These are phyloP conservation scores for Achlya hypogyna DNA, from an alignment of 352 stramenopile species.

Conservation along the genomic window DNA sequence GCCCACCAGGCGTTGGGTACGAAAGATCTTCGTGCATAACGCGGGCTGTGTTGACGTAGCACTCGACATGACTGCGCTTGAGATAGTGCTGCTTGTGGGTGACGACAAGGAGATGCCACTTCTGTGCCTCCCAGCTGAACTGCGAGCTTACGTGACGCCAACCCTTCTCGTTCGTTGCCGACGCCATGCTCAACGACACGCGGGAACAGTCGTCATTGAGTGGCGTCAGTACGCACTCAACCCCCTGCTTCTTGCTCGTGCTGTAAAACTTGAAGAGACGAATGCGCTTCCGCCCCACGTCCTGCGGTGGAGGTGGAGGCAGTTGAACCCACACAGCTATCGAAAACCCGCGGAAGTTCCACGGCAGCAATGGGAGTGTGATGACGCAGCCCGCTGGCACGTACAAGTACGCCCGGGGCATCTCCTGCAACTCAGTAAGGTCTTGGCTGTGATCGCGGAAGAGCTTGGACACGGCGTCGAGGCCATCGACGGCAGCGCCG, in stretches of 20 bases:
- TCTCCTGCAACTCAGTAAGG: background rate
- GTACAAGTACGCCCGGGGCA: constrained; percentile 53
- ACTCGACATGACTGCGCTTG: constrained; percentile 77
- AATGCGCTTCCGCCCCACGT: constrained; percentile 29
- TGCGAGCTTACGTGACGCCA: constrained; percentile 36
- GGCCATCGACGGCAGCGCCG: too few relatives aligned
- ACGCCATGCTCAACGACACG: constrained; percentile 28
- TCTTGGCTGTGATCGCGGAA: constrained; percentile 8
- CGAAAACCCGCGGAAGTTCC: constrained; percentile 73
- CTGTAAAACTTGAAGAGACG: constrained; percentile 69
- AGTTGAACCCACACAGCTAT: constrained; percentile 54
- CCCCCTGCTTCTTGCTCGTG: constrained; percentile 48
- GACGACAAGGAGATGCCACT: constrained; percentile 70
- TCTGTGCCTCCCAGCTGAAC: constrained; percentile 27
- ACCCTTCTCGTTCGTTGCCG: constrained; percentile 26
- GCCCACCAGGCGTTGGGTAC: constrained; percentile 64
- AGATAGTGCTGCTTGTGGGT: constrained; percentile 77
- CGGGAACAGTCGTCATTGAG: constrained; percentile 28
- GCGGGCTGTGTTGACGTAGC: constrained; percentile 43
- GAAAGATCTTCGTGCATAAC: constrained; percentile 38
- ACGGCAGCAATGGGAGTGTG: constrained; percentile 68
- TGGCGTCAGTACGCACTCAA: constrained; percentile 59
- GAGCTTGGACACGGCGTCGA: constrained; percentile 7
- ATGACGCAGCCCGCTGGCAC: constrained; percentile 57
- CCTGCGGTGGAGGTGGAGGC: background rate